phyloP scores from a whole-genome alignment of 129 eudicot genomes.

The Tanacetum coccineum region DNA sequence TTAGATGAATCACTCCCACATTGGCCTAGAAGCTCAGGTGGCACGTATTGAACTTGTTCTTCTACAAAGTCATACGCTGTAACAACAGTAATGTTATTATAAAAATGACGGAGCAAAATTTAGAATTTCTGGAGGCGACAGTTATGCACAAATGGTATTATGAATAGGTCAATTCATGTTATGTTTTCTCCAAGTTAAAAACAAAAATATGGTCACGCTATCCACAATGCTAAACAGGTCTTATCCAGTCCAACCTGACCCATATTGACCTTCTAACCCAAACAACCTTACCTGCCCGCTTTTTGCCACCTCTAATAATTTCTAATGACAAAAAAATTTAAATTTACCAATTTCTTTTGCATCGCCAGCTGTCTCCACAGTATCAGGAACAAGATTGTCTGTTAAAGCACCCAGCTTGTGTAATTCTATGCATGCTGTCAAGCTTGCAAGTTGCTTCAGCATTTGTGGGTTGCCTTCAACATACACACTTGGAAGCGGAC shows the following conservation, averaged over 20 bases:
- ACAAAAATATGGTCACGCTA: too few species aligned
- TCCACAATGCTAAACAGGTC: too few species aligned
- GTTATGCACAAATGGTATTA: neutral
- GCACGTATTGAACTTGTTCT: constrained; percentile 41
- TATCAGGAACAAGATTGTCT: constrained; percentile 82
- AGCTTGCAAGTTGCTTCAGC: constrained; percentile 73
- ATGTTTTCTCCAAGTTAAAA: neutral
- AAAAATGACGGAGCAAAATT: neutral
- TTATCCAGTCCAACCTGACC: too few species aligned
- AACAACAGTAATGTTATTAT: neutral
- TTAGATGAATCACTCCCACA: constrained; percentile 18
- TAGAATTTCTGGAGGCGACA: neutral
- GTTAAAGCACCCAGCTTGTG: constrained; percentile 71
- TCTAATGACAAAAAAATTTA: neutral
- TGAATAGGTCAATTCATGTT: neutral
- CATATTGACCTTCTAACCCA: too few species aligned
- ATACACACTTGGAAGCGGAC: constrained; percentile 47
- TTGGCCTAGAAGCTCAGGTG: constrained; percentile 57
- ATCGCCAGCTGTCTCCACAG: constrained; percentile 46
- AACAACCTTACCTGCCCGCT: neutral
- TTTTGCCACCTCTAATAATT: neutral
- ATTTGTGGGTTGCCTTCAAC: constrained; percentile 43
- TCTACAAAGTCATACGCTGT: constrained; percentile 41
- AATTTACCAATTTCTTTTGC: constrained; percentile 46
- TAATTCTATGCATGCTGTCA: constrained; percentile 77